Evolutionary conservation across 345 rosid species (phyloP).

Genomic region (Eucalyptus polybractea): DNA sequence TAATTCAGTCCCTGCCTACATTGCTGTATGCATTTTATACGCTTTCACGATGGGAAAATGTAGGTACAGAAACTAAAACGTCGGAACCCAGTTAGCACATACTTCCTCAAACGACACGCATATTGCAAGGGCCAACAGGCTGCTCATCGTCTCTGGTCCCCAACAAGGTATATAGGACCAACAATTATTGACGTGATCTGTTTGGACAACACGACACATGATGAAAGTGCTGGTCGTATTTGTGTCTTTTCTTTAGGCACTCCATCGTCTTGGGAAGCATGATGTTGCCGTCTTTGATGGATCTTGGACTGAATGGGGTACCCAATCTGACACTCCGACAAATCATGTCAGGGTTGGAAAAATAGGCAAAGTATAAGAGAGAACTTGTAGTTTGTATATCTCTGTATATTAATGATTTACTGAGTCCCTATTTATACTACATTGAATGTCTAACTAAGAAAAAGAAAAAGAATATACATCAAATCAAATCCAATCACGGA

Average conservation of each 20-base stretch:
- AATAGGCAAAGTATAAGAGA: too few relatives aligned
- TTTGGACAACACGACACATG: background rate
- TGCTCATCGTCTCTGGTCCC: background rate
- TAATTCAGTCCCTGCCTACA: background rate
- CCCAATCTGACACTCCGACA: slow-evolving; percentile 44
- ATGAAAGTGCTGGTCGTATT: background rate
- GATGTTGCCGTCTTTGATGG: slow-evolving; percentile 90
- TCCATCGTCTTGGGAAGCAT: slow-evolving; percentile 73
- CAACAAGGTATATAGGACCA: background rate
- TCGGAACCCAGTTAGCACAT: background rate
- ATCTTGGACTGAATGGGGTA: slow-evolving; percentile 98
- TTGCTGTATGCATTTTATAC: background rate
- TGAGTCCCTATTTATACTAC: too few relatives aligned
- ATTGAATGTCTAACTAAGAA: too few relatives aligned
- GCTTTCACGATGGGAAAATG: background rate
- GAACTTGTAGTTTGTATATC: too few relatives aligned
- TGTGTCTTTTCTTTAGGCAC: slow-evolving; percentile 38
- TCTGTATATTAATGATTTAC: too few relatives aligned
- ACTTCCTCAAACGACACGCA: background rate
- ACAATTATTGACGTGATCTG: background rate
- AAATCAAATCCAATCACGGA: too few relatives aligned
- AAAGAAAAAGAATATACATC: too few relatives aligned
- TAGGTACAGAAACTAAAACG: background rate
- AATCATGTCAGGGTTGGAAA: too few relatives aligned
- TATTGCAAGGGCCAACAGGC: background rate